Conservation (phyloP, 139 green algal genomes). For the Chlamydomonas sp. region DNA sequence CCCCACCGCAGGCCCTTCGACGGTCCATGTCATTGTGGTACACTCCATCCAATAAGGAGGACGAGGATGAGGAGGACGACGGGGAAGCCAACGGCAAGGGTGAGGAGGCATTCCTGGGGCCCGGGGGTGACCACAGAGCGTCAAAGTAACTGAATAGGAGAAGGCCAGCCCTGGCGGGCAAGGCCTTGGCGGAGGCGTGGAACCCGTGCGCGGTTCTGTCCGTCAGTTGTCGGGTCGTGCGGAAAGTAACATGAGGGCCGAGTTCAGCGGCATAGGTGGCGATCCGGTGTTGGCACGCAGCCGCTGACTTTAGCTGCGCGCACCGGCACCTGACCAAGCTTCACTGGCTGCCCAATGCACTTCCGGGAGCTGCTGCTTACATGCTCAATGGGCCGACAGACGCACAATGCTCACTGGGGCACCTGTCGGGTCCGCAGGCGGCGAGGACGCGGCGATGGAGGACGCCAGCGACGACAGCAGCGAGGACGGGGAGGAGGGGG, state of each 20-base stretch:
- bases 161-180: constrained; percentile 39
- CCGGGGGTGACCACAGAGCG: background rate
- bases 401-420: no score
- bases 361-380: no score
- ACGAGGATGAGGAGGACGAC: constrained; percentile 33
- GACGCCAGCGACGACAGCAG: background rate
- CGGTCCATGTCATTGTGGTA: constrained; percentile 82
- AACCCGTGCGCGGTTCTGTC: no score
- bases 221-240: no score
- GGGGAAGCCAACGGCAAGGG: constrained; percentile 20
- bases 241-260: no score
- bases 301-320: no score
- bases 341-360: no score
- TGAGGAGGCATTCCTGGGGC: background rate
- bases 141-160: constrained; percentile 15
- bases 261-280: no score
- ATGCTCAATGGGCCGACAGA: no score
- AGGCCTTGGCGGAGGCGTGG: constrained; percentile 19
- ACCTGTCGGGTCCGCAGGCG: background rate
- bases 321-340: no score
- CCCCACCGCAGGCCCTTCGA: constrained; percentile 73
- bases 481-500: constrained; percentile 51
- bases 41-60: constrained; percentile 29
- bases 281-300: no score
- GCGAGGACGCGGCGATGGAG: background rate